phyloP scores from a whole-genome alignment of 1,284 basidiomycete genomes.

The Mycocalia duriaeana region DNA sequence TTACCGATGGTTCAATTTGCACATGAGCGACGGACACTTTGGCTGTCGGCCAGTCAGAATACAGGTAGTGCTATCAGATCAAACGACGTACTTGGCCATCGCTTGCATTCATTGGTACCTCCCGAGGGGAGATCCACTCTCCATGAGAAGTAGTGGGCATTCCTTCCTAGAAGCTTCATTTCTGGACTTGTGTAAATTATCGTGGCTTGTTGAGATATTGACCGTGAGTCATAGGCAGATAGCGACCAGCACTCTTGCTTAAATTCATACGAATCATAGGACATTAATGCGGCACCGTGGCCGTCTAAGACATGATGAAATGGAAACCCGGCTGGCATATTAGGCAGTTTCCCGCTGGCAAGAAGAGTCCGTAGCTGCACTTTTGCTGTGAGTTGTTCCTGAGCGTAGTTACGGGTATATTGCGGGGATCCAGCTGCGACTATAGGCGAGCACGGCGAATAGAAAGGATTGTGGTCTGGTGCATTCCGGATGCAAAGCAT shows the following conservation, averaged over 20 bases:
- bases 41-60: slow-evolving; percentile 10
- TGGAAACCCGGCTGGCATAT: slow-evolving; percentile 28
- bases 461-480: background rate
- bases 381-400: slow-evolving; percentile 16
- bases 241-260: slow-evolving; percentile 17
- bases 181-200: slow-evolving; percentile 19
- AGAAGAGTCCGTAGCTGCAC: slow-evolving; percentile 23
- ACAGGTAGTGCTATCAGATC: background rate
- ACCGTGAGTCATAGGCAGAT: slow-evolving; percentile 8
- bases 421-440: background rate
- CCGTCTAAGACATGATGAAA: slow-evolving; percentile 21
- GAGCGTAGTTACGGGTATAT: background rate
- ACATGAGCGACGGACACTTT: slow-evolving; percentile 26
- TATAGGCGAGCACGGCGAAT: background rate
- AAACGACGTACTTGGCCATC: background rate
- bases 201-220: slow-evolving; percentile 13
- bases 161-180: slow-evolving; percentile 4
- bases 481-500: slow-evolving; percentile 3
- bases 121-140: slow-evolving; percentile 10
- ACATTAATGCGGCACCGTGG: slow-evolving; percentile 13
- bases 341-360: slow-evolving; percentile 19
- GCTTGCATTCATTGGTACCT: background rate
- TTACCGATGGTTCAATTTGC: slow-evolving; percentile 24
- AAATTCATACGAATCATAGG: slow-evolving; percentile 26
- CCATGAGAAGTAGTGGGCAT: slow-evolving; percentile 19